Percentiles rank a stretch among this genome's conserved stretches.
Evolutionary conservation across 176 grass and related monocot genomes (phyloP).

Genomic region (Thinopyrum elongatum): DNA sequence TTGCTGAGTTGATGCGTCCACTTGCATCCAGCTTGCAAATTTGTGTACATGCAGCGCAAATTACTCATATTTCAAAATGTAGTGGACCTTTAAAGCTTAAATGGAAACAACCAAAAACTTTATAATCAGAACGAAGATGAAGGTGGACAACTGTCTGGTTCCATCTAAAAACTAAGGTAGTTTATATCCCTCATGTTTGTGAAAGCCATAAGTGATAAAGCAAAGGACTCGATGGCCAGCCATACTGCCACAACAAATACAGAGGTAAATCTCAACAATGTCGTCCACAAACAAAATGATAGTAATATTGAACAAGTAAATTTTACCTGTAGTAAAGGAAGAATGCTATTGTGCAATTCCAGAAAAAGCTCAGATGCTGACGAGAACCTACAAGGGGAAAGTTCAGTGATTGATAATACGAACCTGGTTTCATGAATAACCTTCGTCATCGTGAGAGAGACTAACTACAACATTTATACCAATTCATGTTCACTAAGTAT

Average conservation of each 20-base stretch:
- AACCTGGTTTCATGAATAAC: neutral
- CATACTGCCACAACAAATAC: constrained; percentile 8
- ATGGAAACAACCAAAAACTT: neutral
- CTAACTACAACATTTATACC: neutral
- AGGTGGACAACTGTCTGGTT: neutral
- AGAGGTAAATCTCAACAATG: neutral
- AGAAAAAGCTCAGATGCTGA: constrained; percentile 45
- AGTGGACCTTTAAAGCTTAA: neutral
- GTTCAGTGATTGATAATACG: neutral
- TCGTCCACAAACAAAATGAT: neutral
- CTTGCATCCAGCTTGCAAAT: neutral
- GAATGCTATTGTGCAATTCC: constrained; percentile 32
- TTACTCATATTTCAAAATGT: neutral
- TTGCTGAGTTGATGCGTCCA: neutral
- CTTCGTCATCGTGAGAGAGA: neutral
- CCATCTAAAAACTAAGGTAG: neutral
- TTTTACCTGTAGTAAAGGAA: constrained; percentile 56
- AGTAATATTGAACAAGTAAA: neutral
- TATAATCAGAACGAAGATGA: neutral
- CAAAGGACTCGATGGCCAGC: neutral
- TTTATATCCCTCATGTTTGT: neutral
- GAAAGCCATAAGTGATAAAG: neutral
- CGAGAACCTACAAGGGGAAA: constrained; percentile 42
- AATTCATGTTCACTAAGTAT: neutral
- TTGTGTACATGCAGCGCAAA: neutral